Conservation (phyloP, 1,284 basidiomycete species). For the Entoloma clypeatum region DNA sequence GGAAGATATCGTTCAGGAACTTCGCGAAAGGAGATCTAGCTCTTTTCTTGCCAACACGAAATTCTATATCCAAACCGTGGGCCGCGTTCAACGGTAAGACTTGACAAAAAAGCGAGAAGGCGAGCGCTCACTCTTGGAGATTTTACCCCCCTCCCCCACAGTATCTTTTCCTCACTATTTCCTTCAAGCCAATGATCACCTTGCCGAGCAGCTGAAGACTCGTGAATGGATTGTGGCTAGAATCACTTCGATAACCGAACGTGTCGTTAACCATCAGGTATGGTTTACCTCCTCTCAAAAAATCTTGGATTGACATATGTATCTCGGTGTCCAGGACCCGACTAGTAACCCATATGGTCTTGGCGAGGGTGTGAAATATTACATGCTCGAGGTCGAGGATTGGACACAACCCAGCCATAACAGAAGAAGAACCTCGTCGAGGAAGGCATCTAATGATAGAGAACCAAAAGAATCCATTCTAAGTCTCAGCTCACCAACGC, state of each 20-base stretch:
- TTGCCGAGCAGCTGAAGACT: slow-evolving; percentile 82
- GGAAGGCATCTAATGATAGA: slow-evolving; percentile 45
- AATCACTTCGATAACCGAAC: slow-evolving; percentile 85
- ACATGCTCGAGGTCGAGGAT: slow-evolving; percentile 90
- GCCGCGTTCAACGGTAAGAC: slow-evolving; percentile 90
- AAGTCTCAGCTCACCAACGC: slow-evolving; percentile 30
- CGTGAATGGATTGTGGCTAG: slow-evolving; percentile 94
- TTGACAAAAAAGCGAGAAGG: slow-evolving; percentile 13
- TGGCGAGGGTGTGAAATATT: slow-evolving; percentile 89
- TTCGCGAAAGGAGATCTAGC: slow-evolving; percentile 93
- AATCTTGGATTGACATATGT: not conserved
- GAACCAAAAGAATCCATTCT: slow-evolving; percentile 26
- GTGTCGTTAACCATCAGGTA: slow-evolving; percentile 78
- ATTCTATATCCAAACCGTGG: slow-evolving; percentile 90
- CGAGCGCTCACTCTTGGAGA: slow-evolving; percentile 28
- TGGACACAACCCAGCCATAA: slow-evolving; percentile 75
- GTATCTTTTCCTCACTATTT: slow-evolving; percentile 98
- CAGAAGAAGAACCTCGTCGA: slow-evolving; percentile 54
- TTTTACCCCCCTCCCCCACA: slow-evolving; percentile 37
- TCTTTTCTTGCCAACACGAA: slow-evolving; percentile 92
- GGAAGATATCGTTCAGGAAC: slow-evolving; percentile 92
- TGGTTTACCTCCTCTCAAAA: slow-evolving; percentile 22
- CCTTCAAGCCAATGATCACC: slow-evolving; percentile 78
- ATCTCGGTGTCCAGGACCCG: slow-evolving; percentile 48
- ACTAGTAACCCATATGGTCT: slow-evolving; percentile 76